Conservation (phyloP, 2,329 filamentous ascomycete species). For the Grosmannia clavigera region DNA sequence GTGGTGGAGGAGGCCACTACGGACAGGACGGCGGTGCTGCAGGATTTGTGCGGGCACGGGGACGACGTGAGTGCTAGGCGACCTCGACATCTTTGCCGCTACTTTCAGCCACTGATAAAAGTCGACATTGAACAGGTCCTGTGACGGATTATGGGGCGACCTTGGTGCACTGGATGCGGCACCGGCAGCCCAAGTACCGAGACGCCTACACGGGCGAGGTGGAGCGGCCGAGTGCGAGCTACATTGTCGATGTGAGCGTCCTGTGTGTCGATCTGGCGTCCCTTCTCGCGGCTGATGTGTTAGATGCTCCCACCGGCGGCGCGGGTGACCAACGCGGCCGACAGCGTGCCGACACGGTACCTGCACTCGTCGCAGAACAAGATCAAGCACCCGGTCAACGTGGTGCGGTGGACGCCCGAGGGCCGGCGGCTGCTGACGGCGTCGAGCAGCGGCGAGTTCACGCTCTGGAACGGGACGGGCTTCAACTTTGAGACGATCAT, state of each 20-base stretch:
- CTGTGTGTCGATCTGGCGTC: too few relatives aligned
- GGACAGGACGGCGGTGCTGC: conserved; percentile 4
- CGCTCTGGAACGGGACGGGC: conserved; percentile 94
- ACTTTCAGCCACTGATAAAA: background rate
- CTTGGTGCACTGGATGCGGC: conserved; percentile 81
- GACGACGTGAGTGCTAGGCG: conserved; percentile 11
- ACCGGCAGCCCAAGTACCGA: conserved; percentile 65
- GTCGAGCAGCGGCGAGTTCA: conserved; percentile 94
- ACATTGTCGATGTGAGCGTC: conserved; percentile 63
- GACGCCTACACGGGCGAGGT: conserved; percentile 59
- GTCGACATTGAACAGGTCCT: conserved; percentile 45
- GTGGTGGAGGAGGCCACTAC: conserved; percentile 4
- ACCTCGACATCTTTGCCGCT: background rate
- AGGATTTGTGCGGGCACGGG: conserved; percentile 9
- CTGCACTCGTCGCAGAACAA: conserved; percentile 98
- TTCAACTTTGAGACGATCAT: conserved; percentile 99
- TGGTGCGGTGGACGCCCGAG: conserved; percentile 95
- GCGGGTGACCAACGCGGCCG: conserved; percentile 59
- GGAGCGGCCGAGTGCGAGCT: conserved; percentile 79
- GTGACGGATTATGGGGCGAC: conserved; percentile 91
- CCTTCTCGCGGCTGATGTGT: background rate
- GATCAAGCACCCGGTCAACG: conserved; percentile 92
- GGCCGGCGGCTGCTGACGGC: conserved; percentile 83
- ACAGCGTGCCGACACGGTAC: conserved; percentile 87
- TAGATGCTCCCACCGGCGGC: conserved; percentile 82